Evolutionary conservation across 495 filamentous ascomycete genomes (phyloP).

Genomic region (Xylaria longipes): DNA sequence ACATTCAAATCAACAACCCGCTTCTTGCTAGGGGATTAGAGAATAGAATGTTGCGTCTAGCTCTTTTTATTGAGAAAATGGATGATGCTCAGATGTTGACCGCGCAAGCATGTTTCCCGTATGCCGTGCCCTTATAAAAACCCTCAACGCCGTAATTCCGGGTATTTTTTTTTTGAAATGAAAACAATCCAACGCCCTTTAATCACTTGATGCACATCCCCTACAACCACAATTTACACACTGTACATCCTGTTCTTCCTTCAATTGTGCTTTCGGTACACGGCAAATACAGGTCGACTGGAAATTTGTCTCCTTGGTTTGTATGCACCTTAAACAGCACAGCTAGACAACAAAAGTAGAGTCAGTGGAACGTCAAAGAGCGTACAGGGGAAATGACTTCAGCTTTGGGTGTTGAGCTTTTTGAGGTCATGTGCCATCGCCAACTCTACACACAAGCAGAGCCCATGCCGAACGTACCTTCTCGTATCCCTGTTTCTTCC

Average conservation of each 20-base stretch:
- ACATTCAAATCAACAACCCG: neutral
- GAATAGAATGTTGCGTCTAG: neutral
- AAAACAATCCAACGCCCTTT: conserved; percentile 24
- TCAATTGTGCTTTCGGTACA: conserved; percentile 89
- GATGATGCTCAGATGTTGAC: conserved; percentile 14
- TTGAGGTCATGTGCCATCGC: neutral
- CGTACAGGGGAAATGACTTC: neutral
- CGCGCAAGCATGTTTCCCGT: conserved; percentile 22
- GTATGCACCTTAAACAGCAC: conserved; percentile 94
- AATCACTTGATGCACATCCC: conserved; percentile 89
- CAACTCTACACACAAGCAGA: neutral
- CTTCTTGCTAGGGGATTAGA: neutral
- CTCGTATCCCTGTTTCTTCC: conserved; percentile 99
- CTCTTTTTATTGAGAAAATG: neutral
- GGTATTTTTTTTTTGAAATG: conserved; percentile 23
- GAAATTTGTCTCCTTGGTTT: conserved; percentile 99
- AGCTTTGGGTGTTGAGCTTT: neutral
- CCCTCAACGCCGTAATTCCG: conserved; percentile 35
- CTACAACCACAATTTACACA: conserved; percentile 96
- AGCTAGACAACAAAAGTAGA: conserved; percentile 56
- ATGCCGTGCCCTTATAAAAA: conserved; percentile 27
- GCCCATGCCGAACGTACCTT: conserved; percentile 64
- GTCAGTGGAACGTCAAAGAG: conserved; percentile 21
- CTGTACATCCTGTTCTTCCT: conserved; percentile 87
- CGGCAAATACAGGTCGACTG: conserved; percentile 97